Conservation (phyloP, 352 stramenopile genomes). For the Globisporangium acanthophoron region DNA sequence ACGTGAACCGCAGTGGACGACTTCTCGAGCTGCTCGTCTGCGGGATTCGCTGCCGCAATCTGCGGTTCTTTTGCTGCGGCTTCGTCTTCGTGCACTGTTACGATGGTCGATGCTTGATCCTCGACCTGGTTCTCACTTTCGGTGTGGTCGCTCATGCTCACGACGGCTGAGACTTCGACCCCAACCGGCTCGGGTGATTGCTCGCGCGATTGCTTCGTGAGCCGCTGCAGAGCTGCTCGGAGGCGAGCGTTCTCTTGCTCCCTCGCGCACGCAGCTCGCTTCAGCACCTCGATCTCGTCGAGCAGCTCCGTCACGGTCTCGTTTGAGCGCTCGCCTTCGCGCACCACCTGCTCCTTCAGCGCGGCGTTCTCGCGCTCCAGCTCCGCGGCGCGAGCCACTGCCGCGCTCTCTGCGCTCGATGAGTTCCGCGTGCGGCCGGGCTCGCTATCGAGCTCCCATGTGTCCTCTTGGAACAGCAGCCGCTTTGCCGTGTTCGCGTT, state of each 20-base stretch:
- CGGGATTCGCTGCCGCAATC: neutral
- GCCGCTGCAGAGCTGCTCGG: neutral
- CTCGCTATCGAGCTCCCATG: constrained; percentile 5
- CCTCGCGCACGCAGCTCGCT: neutral
- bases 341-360: constrained; percentile 6
- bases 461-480: constrained; percentile 6
- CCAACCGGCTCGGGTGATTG: neutral
- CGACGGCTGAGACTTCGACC: neutral
- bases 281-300: constrained; percentile 11
- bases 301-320: constrained; percentile 5
- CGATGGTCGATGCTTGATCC: neutral
- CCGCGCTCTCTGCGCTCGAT: neutral
- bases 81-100: neutral
- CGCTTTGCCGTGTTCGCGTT: constrained; percentile 4
- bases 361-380: constrained; percentile 11
- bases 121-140: constrained; percentile 4
- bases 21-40: neutral
- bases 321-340: neutral
- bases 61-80: neutral
- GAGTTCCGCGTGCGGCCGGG: neutral
- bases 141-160: neutral
- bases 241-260: constrained; percentile 9
- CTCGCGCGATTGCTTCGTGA: constrained; percentile 1
- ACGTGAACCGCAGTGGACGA: neutral
- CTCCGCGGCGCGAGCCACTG: neutral